phyloP scores from a whole-genome alignment of 331 rosid genomes.

The Quercus phellos region DNA sequence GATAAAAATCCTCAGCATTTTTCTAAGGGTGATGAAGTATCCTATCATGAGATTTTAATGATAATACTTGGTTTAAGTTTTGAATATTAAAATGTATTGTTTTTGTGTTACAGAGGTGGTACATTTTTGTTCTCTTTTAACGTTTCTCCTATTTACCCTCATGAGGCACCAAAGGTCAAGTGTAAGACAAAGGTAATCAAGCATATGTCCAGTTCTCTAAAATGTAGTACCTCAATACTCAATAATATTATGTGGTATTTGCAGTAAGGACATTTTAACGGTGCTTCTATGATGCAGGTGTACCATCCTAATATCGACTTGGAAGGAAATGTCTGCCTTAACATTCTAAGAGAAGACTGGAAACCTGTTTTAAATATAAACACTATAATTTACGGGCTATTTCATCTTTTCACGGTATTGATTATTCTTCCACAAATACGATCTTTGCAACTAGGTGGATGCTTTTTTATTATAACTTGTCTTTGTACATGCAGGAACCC shows the following conservation, averaged over 20 bases:
- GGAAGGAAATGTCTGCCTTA: conserved; percentile 63
- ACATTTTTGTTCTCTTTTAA: conserved; percentile 47
- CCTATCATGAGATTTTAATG: not conserved
- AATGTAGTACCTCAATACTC: not conserved
- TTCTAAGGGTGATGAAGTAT: not conserved
- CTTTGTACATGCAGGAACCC: conserved; percentile 35
- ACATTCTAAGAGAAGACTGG: conserved; percentile 65
- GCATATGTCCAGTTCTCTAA: not conserved
- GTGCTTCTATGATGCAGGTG: conserved; percentile 32
- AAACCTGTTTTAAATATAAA: conserved; percentile 55
- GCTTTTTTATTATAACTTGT: not conserved
- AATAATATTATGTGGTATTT: not conserved
- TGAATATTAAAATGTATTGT: not conserved
- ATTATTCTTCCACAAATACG: not conserved
- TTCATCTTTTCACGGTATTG: conserved; percentile 53
- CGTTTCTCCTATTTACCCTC: conserved; percentile 53
- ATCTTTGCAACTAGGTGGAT: not conserved
- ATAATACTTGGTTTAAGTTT: not conserved
- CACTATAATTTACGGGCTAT: conserved; percentile 52
- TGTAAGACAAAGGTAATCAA: conserved; percentile 55
- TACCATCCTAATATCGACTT: conserved; percentile 58
- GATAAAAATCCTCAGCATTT: not conserved
- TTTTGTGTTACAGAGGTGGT: conserved; percentile 38
- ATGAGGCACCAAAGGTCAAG: conserved; percentile 65
- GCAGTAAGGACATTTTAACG: not conserved